Base-by-base conservation (phyloP, 2,329 filamentous ascomycete genomes). In the Ascochyta viciae-villosae region DNA sequence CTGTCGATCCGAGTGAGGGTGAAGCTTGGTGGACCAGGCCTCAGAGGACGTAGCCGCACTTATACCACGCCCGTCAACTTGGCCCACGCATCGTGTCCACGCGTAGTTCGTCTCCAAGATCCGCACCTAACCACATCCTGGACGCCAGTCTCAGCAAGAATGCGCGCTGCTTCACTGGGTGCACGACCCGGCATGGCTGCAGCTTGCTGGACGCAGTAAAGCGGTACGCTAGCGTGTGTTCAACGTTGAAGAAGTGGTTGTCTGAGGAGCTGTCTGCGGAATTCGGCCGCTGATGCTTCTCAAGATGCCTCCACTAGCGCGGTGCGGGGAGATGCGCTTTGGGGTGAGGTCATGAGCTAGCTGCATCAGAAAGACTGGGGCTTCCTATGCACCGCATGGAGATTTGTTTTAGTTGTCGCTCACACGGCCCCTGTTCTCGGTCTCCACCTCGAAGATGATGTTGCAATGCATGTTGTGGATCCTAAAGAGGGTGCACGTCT, bases 321-420 rank as follows among this genome's bases (percentile, higher is more conserved):
- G 19, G 45, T 43, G 54, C 54, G 49, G 54, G 54, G 54, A 48
- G 44, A 24, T 49, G 54, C 47, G 53, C 47, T 51, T 47, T 44
- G 53, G 53, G 41, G 33, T 29, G 43, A 27, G 42, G 33, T 40
- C 35, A 41, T 43, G 24, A 26, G 31, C 47, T 51, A 56, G 47
- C 53, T 35, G n/a, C 16, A 33, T 38, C 2, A 10, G 38, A 23
- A 12, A 15, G 7, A 16, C 41, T 33, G 34, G 13, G 42, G 24
- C 41, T 50, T 10, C 35, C 16, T n/a, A 33, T 31, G 22, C 24
- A 40, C 49, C 24, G 33, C 34, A 38, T 15, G 45, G 44, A 50
- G 37, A 39, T 47, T 48, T 33, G 19, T 48, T 43, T 15, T 39
- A 38, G 42, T 35, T 16, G 29, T 33, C 15, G n/a, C 35, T 16